A percentile compares a stretch with the other conserved stretches of the same genome.
These are phyloP conservation scores for Trichoderma gracile DNA, from an alignment of 2,329 filamentous ascomycete genomes.

Conservation along the genomic window DNA sequence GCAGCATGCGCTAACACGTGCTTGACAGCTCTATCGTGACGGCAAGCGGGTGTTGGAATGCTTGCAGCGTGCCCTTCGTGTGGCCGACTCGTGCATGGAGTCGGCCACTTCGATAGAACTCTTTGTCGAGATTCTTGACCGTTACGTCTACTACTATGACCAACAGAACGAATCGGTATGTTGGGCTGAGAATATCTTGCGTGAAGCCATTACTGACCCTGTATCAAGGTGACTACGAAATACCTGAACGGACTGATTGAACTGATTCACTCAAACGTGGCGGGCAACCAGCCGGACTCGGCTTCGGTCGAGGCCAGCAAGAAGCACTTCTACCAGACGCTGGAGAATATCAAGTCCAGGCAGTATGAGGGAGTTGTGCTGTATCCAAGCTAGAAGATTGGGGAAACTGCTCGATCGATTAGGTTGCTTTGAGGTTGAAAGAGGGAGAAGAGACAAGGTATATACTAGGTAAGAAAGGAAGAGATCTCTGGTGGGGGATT, in stretches of 20 bases:
- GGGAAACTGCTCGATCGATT: background rate
- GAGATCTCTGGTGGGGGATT: conserved; percentile 2
- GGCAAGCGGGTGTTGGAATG: conserved; percentile 97
- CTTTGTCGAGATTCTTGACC: conserved; percentile 96
- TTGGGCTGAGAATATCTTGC: conserved; percentile 4
- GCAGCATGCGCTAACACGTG: conserved; percentile 30
- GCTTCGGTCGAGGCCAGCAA: conserved; percentile 83
- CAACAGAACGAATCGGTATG: conserved; percentile 92
- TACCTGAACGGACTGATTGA: conserved; percentile 98
- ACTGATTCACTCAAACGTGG: conserved; percentile 94
- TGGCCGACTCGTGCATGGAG: conserved; percentile 99
- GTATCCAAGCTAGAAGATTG: conserved; percentile 48
- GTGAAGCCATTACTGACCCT: conserved; percentile 27
- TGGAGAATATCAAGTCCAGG: conserved; percentile 88
- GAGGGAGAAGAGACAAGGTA: too few species aligned
- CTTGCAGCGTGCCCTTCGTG: conserved; percentile 88
- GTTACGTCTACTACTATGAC: conserved; percentile 99
- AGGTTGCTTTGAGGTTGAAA: background rate
- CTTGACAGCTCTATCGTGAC: conserved; percentile 82
- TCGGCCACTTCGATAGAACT: conserved; percentile 94
- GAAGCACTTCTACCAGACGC: conserved; percentile 90
- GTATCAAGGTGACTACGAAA: conserved; percentile 76
- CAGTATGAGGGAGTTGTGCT: conserved; percentile 92
- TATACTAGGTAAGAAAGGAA: too few species aligned
- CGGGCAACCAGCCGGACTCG: conserved; percentile 79